A percentile compares a stretch with the other conserved stretches of the same genome.
Conservation (phyloP, 2,329 filamentous ascomycete genomes). For the Monilinia fructicola region DNA sequence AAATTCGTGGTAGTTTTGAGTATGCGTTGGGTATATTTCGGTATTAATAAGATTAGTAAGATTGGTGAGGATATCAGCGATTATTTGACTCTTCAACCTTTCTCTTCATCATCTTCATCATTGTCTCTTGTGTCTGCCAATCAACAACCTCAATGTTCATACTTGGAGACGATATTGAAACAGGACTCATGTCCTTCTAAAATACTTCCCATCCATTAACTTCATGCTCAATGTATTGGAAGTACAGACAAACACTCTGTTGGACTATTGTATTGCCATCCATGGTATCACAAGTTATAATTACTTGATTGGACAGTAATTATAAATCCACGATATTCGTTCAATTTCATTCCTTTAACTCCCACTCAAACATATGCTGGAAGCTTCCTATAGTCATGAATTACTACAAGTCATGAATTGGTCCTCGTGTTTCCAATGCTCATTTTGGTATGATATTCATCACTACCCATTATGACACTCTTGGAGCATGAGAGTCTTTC, state of each 20-base stretch:
- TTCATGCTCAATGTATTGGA: not conserved
- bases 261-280: no score
- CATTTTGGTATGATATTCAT: not conserved
- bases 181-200: no score
- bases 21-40: slow-evolving; percentile 2
- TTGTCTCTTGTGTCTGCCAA: no score
- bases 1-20: not conserved
- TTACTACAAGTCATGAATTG: not conserved
- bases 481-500: not conserved
- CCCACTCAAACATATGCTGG: not conserved
- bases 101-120: not conserved
- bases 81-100: not conserved
- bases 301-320: not conserved
- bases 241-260: no score
- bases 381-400: no score
- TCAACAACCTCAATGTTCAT: not conserved
- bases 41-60: no score
- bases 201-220: not conserved
- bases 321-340: not conserved
- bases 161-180: not conserved
- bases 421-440: not conserved
- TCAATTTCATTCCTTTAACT: not conserved
- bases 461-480: not conserved
- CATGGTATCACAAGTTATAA: no score
- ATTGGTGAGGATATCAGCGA: not conserved